These are phyloP conservation scores for Centaurea solstitialis DNA, from an alignment of 129 eudicot genomes.

Conservation along the genomic window DNA sequence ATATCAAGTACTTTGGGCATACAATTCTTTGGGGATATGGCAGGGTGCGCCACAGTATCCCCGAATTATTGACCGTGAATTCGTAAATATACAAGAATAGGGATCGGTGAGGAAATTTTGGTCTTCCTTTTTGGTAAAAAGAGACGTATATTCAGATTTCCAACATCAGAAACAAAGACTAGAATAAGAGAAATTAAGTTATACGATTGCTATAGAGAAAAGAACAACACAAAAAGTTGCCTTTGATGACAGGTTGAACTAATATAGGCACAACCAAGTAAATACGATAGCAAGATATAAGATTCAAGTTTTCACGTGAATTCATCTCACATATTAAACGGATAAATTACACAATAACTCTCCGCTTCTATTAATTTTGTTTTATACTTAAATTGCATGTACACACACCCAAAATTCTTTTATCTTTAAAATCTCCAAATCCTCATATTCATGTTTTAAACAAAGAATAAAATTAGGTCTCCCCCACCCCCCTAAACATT, in stretches of 20 bases:
- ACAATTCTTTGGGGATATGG: neutral
- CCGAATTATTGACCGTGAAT: neutral
- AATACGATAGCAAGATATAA: neutral
- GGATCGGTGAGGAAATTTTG: neutral
- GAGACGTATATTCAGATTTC: neutral
- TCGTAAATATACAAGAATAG: neutral
- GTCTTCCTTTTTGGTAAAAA: neutral
- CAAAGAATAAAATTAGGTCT: neutral
- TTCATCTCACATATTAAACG: neutral
- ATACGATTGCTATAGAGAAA: conserved; percentile 5
- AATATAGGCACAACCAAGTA: neutral
- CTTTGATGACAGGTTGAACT: neutral
- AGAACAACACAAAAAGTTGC: neutral
- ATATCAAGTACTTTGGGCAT: neutral
- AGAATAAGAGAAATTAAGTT: neutral
- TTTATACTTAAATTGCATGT: neutral
- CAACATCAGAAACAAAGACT: neutral
- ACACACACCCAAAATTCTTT: neutral
- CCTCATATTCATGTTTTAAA: neutral
- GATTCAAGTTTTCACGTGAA: neutral
- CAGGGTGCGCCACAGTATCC: neutral
- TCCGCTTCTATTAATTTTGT: neutral
- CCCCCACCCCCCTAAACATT: neutral
- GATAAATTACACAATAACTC: neutral
- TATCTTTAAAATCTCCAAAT: neutral